These are phyloP conservation scores for Xylariaceae sp. DNA, from an alignment of 2,329 filamentous ascomycete genomes.

Conservation along the genomic window DNA sequence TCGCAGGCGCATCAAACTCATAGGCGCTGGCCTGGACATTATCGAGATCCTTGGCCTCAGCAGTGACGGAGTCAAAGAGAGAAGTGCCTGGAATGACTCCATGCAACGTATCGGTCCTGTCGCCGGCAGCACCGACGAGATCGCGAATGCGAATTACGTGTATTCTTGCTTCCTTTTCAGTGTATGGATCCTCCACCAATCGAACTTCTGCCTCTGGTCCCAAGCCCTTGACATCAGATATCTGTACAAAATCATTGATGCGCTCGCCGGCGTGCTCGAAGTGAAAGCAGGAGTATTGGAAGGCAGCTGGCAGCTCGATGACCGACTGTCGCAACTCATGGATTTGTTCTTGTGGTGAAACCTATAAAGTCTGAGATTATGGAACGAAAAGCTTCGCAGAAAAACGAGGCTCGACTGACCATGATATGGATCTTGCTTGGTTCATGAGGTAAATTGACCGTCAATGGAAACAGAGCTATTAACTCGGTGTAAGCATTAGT, in stretches of 20 bases:
- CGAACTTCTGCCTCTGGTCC: constrained; percentile 77
- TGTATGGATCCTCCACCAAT: constrained; percentile 93
- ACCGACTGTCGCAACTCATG: constrained; percentile 97
- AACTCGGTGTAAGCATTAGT: constrained; percentile 18
- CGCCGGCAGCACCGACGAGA: constrained; percentile 87
- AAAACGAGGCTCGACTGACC: constrained; percentile 57
- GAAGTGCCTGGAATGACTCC: constrained; percentile 86
- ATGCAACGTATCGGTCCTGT: constrained; percentile 85
- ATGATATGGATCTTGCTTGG: constrained; percentile 83
- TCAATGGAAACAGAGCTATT: constrained; percentile 64
- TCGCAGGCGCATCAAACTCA: constrained; percentile 73
- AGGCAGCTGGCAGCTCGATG: constrained; percentile 88
- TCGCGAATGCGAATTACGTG: constrained; percentile 91
- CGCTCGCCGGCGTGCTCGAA: constrained; percentile 87
- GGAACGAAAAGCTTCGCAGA: constrained; percentile 3
- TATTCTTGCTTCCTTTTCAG: constrained; percentile 96
- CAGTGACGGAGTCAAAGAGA: constrained; percentile 79
- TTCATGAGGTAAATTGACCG: constrained; percentile 80
- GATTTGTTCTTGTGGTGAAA: constrained; percentile 92
- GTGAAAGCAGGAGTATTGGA: constrained; percentile 99
- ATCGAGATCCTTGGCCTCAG: constrained; percentile 46
- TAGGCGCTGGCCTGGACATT: constrained; percentile 59
- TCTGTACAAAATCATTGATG: constrained; percentile 93
- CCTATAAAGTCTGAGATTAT: constrained; percentile 55
- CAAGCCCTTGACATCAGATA: constrained; percentile 86